Conservation (phyloP, 1,284 basidiomycete species). For the Moniliophthora roreri region DNA sequence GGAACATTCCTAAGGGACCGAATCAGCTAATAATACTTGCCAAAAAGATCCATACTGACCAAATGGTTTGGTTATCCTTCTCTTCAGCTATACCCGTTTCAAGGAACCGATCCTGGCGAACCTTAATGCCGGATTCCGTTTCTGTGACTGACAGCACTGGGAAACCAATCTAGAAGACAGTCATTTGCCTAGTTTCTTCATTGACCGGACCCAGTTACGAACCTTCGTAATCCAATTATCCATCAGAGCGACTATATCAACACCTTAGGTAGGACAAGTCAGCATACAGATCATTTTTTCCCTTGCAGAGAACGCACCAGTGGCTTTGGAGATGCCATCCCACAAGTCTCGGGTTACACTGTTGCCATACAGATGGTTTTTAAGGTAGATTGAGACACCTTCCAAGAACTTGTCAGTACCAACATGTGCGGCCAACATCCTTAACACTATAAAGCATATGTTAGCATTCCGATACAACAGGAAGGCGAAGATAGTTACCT, state of each 20-base stretch:
- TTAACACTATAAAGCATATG: constrained; percentile 62
- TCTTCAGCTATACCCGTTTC: constrained; percentile 79
- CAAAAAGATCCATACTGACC: constrained; percentile 43
- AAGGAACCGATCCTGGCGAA: constrained; percentile 93
- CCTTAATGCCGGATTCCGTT: constrained; percentile 62
- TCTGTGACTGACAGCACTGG: constrained; percentile 90
- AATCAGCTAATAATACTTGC: background rate
- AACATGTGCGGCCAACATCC: constrained; percentile 90
- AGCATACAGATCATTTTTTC: background rate
- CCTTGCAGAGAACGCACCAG: constrained; percentile 34
- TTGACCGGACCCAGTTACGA: constrained; percentile 20
- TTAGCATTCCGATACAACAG: background rate
- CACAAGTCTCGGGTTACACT: constrained; percentile 89
- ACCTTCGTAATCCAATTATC: constrained; percentile 91
- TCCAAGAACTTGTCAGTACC: constrained; percentile 88
- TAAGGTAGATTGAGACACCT: constrained; percentile 91
- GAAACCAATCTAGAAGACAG: constrained; percentile 66
- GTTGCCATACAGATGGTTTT: constrained; percentile 78
- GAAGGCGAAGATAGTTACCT: constrained; percentile 36
- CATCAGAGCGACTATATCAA: constrained; percentile 85
- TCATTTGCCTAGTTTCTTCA: background rate
- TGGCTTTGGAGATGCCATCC: constrained; percentile 83
- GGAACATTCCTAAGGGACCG: constrained; percentile 67
- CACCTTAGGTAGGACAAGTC: constrained; percentile 40
- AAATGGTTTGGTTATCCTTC: constrained; percentile 90